phyloP scores from a whole-genome alignment of 306 rosid species.

The Pyrus betulifolia region DNA sequence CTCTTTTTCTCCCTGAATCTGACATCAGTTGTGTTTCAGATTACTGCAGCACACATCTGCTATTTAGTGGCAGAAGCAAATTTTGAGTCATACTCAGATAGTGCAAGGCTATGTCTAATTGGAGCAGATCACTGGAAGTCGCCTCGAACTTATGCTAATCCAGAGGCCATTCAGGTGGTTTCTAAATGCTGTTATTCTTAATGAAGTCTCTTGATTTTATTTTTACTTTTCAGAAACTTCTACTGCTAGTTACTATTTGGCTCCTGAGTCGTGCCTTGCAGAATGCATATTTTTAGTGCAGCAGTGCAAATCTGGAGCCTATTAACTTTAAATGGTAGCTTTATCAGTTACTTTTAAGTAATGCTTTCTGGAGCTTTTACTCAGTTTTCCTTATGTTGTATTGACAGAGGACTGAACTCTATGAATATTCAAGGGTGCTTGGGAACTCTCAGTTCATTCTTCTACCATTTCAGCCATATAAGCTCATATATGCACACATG shows the following conservation, averaged over 20 bases:
- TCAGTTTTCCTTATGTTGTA: conserved; percentile 15
- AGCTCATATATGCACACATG: conserved; percentile 86
- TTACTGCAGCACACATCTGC: conserved; percentile 92
- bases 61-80: conserved; percentile 90
- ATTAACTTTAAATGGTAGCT: not conserved
- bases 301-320: not conserved
- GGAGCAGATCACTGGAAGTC: conserved; percentile 95
- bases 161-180: conserved; percentile 92
- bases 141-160: conserved; percentile 88
- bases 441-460: conserved; percentile 91
- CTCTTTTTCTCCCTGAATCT: conserved; percentile 16
- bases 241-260: not conserved
- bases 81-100: conserved; percentile 74
- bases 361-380: conserved; percentile 5
- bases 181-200: not conserved
- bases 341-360: not conserved
- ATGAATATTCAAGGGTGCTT: conserved; percentile 83
- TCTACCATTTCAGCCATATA: conserved; percentile 86
- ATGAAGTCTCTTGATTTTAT: conserved; percentile 3
- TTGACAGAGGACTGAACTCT: conserved; percentile 86
- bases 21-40: conserved; percentile 41
- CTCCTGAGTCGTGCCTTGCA: conserved; percentile 6
- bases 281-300: not conserved
- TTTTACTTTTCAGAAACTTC: not conserved
- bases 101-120: conserved; percentile 79